Conservation (phyloP, 805 yeast genomes). For the Yarrowia keelungensis region DNA sequence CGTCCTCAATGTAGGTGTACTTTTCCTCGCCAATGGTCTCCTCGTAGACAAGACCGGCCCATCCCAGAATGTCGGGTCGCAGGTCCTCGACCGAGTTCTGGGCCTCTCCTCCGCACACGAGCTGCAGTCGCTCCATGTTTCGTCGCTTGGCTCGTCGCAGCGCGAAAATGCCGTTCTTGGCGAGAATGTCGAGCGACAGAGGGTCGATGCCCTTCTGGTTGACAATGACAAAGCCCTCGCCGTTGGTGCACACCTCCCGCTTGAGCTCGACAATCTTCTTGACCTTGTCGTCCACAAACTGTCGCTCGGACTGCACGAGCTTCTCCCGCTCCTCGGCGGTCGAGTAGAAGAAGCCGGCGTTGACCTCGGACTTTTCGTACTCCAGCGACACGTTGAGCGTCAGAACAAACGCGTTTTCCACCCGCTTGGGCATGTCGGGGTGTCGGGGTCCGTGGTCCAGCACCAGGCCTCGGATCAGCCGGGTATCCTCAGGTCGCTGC, state of each 20-base stretch:
- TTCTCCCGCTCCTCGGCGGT: constrained; percentile 95
- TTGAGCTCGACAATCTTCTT: constrained; percentile 90
- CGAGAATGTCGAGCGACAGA: constrained; percentile 92
- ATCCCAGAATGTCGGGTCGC: constrained; percentile 78
- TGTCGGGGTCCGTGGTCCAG: constrained; percentile 98
- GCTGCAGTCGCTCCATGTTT: constrained; percentile 97
- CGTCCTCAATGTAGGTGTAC: constrained; percentile 92
- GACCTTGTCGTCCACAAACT: constrained; percentile 92
- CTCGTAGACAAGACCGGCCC: constrained; percentile 89
- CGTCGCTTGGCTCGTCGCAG: constrained; percentile 98
- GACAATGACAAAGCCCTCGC: constrained; percentile 87
- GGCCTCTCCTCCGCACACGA: constrained; percentile 96
- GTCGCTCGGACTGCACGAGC: constrained; percentile 90
- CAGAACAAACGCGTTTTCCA: constrained; percentile 81
- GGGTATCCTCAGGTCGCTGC: constrained; percentile 81
- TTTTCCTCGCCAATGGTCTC: constrained; percentile 96
- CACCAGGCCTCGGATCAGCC: constrained; percentile 85
- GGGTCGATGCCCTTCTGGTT: constrained; percentile 99
- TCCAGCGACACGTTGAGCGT: constrained; percentile 93
- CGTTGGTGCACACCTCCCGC: constrained; percentile 85
- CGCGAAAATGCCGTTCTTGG: constrained; percentile 91
- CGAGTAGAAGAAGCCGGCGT: constrained; percentile 93
- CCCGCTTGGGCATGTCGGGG: constrained; percentile 96
- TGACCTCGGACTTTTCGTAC: constrained; percentile 97
- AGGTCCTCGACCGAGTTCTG: constrained; percentile 97